Evolutionary conservation across 345 rosid genomes (phyloP), one percentile per base, ranked within the genome.

Genomic region (Geranium brycei): DNA sequence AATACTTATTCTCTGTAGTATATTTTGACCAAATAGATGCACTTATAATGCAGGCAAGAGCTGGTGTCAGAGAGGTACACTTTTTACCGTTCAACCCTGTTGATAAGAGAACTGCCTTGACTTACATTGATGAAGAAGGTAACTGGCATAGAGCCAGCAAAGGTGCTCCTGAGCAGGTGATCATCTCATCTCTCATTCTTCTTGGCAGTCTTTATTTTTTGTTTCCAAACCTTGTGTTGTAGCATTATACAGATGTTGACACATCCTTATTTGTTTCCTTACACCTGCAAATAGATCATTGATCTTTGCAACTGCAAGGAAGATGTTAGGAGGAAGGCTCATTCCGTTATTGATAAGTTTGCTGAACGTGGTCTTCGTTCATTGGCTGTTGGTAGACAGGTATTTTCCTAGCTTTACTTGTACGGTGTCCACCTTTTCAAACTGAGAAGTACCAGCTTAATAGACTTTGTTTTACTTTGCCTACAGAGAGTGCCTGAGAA

Each of bases 401-500:
- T 75, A 57, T 47, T 35, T 59, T 28, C 12, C 41, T 1, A 35
- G 41, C 10, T 35, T 35, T 4, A 7, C 41, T 35, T 7, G 10
- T 35, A 35, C 1, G 41, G 5, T 35, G n/a, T 60, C 28, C n/a
- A 28, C 28, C 15, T 60, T 60, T 28, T 15, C 15, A 60, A 32
- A 57, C 15, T n/a, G 19, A 4, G 28, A 62, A 55, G 18, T 1
- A 19, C 12, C 51, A 16, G 17, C 74, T 35, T 35, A 68, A 10
- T 3, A 16, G 12, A 51, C 15, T 18, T 68, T 38, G 28, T 55
- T 47, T 13, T 64, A 7, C 71, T 38, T 15, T 51, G 28, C 31
- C 57, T 57, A 53, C 80, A 88, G 93, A 72, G 64, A 66, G 91
- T 89, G 31, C 93, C 91, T 5, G 93, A 84, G 75, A 84, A 63